Evolutionary conservation across 1,284 basidiomycete species (phyloP), one percentile per base, ranked within the genome.

Genomic region (Boletus hoseneyae): DNA sequence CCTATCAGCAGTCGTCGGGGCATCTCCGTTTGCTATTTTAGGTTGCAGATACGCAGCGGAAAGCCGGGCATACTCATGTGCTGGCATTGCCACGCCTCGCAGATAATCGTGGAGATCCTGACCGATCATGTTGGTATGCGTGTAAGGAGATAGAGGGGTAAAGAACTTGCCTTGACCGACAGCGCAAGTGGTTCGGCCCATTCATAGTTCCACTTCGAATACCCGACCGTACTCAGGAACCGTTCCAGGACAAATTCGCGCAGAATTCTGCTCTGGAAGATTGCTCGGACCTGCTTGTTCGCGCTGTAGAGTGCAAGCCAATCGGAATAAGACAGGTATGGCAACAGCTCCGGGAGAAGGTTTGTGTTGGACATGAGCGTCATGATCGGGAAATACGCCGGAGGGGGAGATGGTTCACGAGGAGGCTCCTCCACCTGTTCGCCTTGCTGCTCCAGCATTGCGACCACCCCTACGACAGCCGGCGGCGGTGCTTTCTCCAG

Each of bases 21-120:
- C 36, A 19, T 43, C 57, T 18, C 67, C 66, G 49, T 75, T 72
- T 6, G 6, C 65, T 52, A 3, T 55, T 57, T 42, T 74, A 58
- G 39, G 74, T 68, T 57, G 80, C 75, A 85, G 69, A 57, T 80
- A 82, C 21, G 73, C 64, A 12, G 73, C 70, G 4, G 87, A 79
- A 29, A 80, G 72, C 5, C 77, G 75, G 1, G 79, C 73, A 57
- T 86, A 90, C 53, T 85, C 78, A 55, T 90, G 82, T 4, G 76
- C 75, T 7, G 89, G 87, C 35, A 87, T 77, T 7, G 81, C 83
- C 2, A 90, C 83, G 3, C 86, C 85, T 45, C 82, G 77, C 78
- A 91, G 83, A 59, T 90, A 92, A 44, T 83, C 76, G 58, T 79
- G 78, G 34, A 92, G 73, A 65, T 91, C 88, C 84, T 89, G 53